A percentile compares a stretch with the other conserved stretches of the same genome.
Conservation (phyloP, 2,329 filamentous ascomycete genomes). For the Epichloe sibirici region DNA sequence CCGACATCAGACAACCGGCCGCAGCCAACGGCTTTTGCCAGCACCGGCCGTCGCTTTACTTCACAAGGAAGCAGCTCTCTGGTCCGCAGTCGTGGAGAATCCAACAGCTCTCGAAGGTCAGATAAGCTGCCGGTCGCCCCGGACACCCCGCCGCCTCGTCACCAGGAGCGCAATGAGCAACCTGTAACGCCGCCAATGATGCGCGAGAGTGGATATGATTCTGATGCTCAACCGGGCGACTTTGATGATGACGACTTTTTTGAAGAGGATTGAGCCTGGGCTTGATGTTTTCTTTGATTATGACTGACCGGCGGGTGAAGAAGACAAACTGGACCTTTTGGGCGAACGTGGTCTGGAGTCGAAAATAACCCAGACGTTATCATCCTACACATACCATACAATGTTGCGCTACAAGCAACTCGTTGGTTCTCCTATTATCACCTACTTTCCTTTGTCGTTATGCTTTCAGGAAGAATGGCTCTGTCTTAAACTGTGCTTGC, state of each 20-base stretch:
- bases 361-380: no score
- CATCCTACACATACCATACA: neutral
- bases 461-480: neutral
- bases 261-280: slow-evolving; percentile 29
- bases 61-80: slow-evolving; percentile 24
- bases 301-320: neutral
- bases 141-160: slow-evolving; percentile 30
- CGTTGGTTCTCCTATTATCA: neutral
- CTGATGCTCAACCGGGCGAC: slow-evolving; percentile 45
- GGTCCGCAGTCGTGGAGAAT: slow-evolving; percentile 16
- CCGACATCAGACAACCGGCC: slow-evolving; percentile 29
- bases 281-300: neutral
- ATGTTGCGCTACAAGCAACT: neutral
- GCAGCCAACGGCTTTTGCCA: slow-evolving; percentile 50
- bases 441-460: slow-evolving; percentile 3
- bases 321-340: neutral
- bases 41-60: slow-evolving; percentile 46
- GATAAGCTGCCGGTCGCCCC: slow-evolving; percentile 27
- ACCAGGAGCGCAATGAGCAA: slow-evolving; percentile 23
- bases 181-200: slow-evolving; percentile 52
- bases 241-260: slow-evolving; percentile 50
- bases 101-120: slow-evolving; percentile 23
- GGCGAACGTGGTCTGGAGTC: no score
- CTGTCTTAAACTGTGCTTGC: slow-evolving; percentile 3
- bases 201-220: slow-evolving; percentile 45